phyloP scores from a whole-genome alignment of 371 early-diverging fungal genomes.

The Mortierella sp. region DNA sequence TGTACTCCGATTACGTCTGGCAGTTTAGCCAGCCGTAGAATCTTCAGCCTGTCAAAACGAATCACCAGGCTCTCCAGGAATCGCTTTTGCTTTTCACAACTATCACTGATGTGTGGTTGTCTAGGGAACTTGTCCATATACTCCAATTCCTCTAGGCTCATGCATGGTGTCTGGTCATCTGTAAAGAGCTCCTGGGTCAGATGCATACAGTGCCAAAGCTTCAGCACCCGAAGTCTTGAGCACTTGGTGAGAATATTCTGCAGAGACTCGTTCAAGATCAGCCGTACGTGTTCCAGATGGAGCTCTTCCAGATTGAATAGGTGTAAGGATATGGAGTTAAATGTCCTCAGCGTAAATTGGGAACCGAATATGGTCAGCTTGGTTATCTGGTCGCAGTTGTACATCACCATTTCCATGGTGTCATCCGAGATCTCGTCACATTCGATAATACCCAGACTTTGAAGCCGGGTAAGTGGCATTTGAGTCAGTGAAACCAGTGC shows the following conservation, averaged over 20 bases:
- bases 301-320: slow-evolving; percentile 34
- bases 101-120: slow-evolving; percentile 24
- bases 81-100: slow-evolving; percentile 31
- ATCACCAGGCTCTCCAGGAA: slow-evolving; percentile 34
- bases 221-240: slow-evolving; percentile 16
- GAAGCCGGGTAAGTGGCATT: slow-evolving; percentile 13
- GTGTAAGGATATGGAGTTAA: slow-evolving; percentile 38
- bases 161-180: slow-evolving; percentile 17
- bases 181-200: slow-evolving; percentile 41
- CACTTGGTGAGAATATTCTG: slow-evolving; percentile 36
- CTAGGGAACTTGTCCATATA: slow-evolving; percentile 49
- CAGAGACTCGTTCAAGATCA: slow-evolving; percentile 43
- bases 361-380: slow-evolving; percentile 39
- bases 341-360: slow-evolving; percentile 38
- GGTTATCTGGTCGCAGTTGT: slow-evolving; percentile 40
- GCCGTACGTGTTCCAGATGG: slow-evolving; percentile 37
- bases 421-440: slow-evolving; percentile 51
- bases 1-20: slow-evolving; percentile 29
- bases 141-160: slow-evolving; percentile 31
- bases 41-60: slow-evolving; percentile 29
- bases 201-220: slow-evolving; percentile 46
- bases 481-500: slow-evolving; percentile 27
- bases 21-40: slow-evolving; percentile 36
- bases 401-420: slow-evolving; percentile 40
- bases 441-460: slow-evolving; percentile 14